A percentile compares a stretch with the other conserved stretches of the same genome.
Conservation (phyloP, 331 rosid species). For the Rosa hybrid region DNA sequence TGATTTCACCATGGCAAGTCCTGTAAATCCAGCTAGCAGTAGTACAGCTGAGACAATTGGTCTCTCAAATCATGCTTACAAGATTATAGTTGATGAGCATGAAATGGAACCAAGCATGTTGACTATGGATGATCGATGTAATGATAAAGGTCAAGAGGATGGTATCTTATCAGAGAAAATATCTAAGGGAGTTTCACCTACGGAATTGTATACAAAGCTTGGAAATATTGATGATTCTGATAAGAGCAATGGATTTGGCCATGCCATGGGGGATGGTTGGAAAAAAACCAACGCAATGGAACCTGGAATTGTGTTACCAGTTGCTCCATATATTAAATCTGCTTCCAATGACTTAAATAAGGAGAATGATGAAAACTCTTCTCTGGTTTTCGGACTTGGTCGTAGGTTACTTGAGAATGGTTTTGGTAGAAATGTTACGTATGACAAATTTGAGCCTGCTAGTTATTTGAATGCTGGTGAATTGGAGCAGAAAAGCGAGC, state of each 20-base stretch:
- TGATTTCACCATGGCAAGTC: constrained; percentile 51
- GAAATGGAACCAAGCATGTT: constrained; percentile 28
- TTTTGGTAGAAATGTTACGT: constrained; percentile 53
- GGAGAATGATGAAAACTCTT: constrained; percentile 50
- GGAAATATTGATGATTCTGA: constrained; percentile 28
- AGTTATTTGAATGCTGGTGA: constrained; percentile 42
- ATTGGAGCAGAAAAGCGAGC: constrained; percentile 48
- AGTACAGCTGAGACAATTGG: constrained; percentile 33
- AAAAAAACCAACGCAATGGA: constrained; percentile 30
- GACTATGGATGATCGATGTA: constrained; percentile 30
- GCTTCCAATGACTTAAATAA: constrained; percentile 34
- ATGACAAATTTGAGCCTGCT: constrained; percentile 43
- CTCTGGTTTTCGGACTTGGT: constrained; percentile 68
- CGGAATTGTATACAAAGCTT: constrained; percentile 15
- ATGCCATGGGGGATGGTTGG: constrained; percentile 28
- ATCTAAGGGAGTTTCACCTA: constrained; percentile 15
- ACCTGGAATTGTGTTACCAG: constrained; percentile 42
- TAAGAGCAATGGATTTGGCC: constrained; percentile 34
- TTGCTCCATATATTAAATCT: constrained; percentile 37
- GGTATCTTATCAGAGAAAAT: constrained; percentile 29
- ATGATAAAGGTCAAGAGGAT: constrained; percentile 41
- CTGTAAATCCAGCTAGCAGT: constrained; percentile 34
- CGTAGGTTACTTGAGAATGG: constrained; percentile 72
- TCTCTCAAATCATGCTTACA: constrained; percentile 32
- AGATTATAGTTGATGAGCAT: constrained; percentile 34